Percentiles rank a stretch among this genome's conserved stretches.
These are phyloP conservation scores for Myrica gale DNA, from an alignment of 306 rosid genomes.

Conservation along the genomic window DNA sequence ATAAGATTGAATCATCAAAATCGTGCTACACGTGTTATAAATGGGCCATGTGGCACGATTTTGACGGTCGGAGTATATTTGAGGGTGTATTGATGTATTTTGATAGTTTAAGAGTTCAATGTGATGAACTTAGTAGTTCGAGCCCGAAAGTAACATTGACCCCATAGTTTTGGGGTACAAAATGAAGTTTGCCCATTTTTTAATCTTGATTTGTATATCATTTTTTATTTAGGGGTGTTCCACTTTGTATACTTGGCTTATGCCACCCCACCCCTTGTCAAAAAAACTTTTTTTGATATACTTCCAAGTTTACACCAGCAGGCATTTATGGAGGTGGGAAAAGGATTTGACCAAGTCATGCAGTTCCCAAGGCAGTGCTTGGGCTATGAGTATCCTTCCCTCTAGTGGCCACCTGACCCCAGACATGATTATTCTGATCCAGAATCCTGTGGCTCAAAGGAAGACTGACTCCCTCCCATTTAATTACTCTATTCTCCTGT, in stretches of 20 bases:
- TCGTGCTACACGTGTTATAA: too few relatives aligned
- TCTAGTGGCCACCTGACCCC: not conserved
- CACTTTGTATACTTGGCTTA: not conserved
- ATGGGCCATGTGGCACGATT: too few relatives aligned
- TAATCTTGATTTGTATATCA: not conserved
- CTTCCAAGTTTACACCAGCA: not conserved
- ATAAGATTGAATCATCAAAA: not conserved
- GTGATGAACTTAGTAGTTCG: too few relatives aligned
- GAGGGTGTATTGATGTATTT: too few relatives aligned
- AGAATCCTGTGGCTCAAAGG: not conserved
- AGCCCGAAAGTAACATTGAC: too few relatives aligned
- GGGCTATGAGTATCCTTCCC: not conserved
- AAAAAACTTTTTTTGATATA: too few relatives aligned
- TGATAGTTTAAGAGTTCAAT: too few relatives aligned
- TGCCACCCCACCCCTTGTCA: not conserved
- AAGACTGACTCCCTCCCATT: not conserved
- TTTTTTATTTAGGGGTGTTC: not conserved
- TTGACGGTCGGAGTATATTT: too few relatives aligned
- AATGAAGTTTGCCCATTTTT: not conserved
- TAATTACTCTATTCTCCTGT: not conserved
- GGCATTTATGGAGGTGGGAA: not conserved
- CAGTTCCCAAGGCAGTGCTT: not conserved
- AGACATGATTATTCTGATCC: not conserved
- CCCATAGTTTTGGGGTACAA: too few relatives aligned
- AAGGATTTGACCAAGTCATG: not conserved